phyloP scores from a whole-genome alignment of 1,139 yeast genomes.

The Geotrichum phurueaensis region DNA sequence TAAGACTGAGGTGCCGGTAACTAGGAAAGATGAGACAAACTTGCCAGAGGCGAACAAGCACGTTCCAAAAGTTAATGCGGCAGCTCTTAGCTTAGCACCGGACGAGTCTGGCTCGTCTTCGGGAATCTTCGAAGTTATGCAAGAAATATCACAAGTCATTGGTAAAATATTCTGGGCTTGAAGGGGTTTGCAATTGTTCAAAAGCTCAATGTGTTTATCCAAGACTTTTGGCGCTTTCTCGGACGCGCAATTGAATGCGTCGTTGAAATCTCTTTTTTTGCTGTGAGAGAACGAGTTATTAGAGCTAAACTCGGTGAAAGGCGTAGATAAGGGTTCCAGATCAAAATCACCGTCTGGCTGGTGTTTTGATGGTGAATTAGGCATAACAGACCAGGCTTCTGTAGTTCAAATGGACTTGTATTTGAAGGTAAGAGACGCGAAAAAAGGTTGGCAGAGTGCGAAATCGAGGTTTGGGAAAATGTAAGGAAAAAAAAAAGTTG shows the following conservation, averaged over 20 bases:
- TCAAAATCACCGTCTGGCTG: not conserved
- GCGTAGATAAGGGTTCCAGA: not conserved
- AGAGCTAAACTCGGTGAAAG: not conserved
- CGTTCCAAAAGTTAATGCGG: conserved; percentile 6
- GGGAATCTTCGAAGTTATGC: not conserved
- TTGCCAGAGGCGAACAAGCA: conserved; percentile 8
- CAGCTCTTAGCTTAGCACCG: conserved; percentile 8
- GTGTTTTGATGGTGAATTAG: not conserved
- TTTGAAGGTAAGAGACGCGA: not conserved
- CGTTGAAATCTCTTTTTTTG: not conserved
- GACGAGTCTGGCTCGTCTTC: conserved; percentile 5
- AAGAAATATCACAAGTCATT: not conserved
- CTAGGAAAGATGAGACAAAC: not conserved
- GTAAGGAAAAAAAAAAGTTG: not conserved
- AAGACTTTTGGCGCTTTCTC: not conserved
- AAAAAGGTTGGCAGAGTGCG: not conserved
- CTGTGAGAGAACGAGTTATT: not conserved
- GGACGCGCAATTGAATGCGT: not conserved
- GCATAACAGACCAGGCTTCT: not conserved
- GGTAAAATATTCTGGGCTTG: not conserved
- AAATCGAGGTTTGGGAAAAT: not conserved
- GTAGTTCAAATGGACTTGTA: not conserved
- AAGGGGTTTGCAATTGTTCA: not conserved
- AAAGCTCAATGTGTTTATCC: not conserved
- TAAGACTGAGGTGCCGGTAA: not conserved